Base-by-base conservation (phyloP, 805 yeast genomes). In the baker's yeast (Saccharomyces cerevisiae) region DNA sequence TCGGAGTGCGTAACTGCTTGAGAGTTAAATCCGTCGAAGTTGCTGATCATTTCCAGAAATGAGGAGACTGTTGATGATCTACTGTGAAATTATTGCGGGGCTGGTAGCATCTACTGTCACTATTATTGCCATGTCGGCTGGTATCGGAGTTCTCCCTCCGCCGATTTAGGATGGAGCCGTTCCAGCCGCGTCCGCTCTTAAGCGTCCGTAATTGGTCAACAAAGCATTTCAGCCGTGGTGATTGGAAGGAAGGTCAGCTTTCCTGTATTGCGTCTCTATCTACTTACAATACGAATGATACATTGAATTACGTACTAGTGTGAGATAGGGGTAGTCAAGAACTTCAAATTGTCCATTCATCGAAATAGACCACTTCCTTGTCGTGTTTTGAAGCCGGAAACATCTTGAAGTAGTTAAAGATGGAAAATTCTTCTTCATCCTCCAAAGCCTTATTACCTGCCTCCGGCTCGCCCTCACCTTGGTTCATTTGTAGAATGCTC, bases 401-500 rank as follows among this genome's bases (percentile, higher is more conserved):
- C 47, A 69, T 74, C 51, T 71, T 70, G 53, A 72, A 71, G 53
- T 73, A 73, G 59, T 73, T 76, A 62, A 77, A 79, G 27, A 78
- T 70, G 6, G 77, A 72, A 61, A 59, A 76, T 21, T 65, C 73
- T 9, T 70, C 67, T n/a, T 65, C 66, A 3, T 63, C 48, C 46
- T 65, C 55, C 9, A 22, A 53, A 4, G 17, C 49, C 36, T 50
- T 49, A 31, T 31, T 51, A 47, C 5, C 52, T 29, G 53, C 27
- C 2, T 46, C 48, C 13, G 6, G 26, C 4, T 21, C 36, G 6
- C 17, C 21, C 22, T 58, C 86, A n/a, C 57, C 57, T 28, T 61
- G 61, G 27, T 64, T 89, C 52, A 87, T 80, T 62, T 84, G 91
- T 47, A 86, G 68, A 1, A 87, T 83, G 64, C 91, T 84, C 61